Base-by-base conservation (phyloP, 106 monocot genomes). In the Dendrobium catenatum region DNA sequence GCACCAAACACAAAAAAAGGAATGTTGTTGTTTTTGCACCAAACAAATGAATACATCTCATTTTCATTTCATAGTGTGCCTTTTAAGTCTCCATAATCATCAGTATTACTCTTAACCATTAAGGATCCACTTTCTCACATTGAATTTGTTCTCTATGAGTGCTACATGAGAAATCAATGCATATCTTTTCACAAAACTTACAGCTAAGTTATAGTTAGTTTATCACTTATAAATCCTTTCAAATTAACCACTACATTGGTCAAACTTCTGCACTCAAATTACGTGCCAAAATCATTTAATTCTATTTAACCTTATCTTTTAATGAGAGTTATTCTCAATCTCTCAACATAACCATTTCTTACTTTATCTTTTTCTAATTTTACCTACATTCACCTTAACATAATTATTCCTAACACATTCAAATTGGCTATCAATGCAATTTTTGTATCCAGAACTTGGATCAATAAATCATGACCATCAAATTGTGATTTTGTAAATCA, bases 271-370 rank as follows among this genome's bases (percentile, higher is more conserved):
- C 51, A 2, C 51, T 51, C 51, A n/a, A 61, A 24, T 7, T 22
- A 61, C 20, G n/a, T 0, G 5, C 4, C 22, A 61, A 61, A 51
- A 61, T 22, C 19, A 61, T 61, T 61, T 61, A 22, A 22, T 61
- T n/a, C 20, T 61, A 6, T 22, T n/a, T 20, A 24, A 22, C 5
- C 22, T 61, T 61, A 61, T 61, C 1, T n/a, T n/a, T 61, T 5
- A 61, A 61, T 51, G 4, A 61, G n/a, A 61, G 59, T 61, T 61
- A n/a, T 61, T 61, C 51, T 61, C n/a, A 58, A 61, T 61, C 59
- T n/a, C 9, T 22, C 9, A 61, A 61, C n/a, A 22, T 61, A 61
- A 61, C 6, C 59, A 61, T 61, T 61, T 61, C 20, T 61, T 61
- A 61, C 3, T 6, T 8, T 8, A 22, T 10, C 20, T 22, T 61